Evolutionary conservation across 345 rosid genomes (phyloP).

Genomic region (Murraya koenigii): DNA sequence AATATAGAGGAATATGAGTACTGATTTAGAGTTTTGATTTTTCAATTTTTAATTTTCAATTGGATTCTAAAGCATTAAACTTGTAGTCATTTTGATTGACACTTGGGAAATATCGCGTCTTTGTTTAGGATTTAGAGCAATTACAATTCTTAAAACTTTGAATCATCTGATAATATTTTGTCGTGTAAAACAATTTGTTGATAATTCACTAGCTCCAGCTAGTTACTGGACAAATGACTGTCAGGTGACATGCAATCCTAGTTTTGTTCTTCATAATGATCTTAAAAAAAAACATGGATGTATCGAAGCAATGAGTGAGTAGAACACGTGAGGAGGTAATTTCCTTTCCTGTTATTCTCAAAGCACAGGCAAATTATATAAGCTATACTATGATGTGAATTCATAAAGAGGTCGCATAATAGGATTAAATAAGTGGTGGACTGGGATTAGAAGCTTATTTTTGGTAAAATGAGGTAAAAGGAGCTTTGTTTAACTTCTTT

Average conservation of each 20-base stretch:
- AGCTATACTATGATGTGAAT: not conserved
- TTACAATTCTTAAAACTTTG: not conserved
- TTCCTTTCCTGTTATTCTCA: not conserved
- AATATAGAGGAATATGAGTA: not conserved
- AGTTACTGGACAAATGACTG: not conserved
- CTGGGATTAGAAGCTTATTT: not conserved
- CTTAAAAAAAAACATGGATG: not conserved
- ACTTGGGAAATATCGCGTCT: not conserved
- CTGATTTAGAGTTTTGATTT: not conserved
- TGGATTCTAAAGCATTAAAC: not conserved
- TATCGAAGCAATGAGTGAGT: not conserved
- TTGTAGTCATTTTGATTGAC: not conserved
- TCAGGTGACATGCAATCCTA: not conserved
- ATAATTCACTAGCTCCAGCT: not conserved
- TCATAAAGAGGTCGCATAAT: not conserved
- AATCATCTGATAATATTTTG: not conserved
- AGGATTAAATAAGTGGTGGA: not conserved
- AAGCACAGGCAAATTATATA: not conserved
- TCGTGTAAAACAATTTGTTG: not conserved
- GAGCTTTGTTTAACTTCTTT: not conserved
- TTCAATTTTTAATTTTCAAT: not conserved
- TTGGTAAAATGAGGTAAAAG: not conserved
- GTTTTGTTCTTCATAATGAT: not conserved
- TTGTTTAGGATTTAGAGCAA: not conserved
- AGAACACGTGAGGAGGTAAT: not conserved